Base-by-base conservation (phyloP, 2,329 filamentous ascomycete genomes). In the Nigrograna mackinnonii region DNA sequence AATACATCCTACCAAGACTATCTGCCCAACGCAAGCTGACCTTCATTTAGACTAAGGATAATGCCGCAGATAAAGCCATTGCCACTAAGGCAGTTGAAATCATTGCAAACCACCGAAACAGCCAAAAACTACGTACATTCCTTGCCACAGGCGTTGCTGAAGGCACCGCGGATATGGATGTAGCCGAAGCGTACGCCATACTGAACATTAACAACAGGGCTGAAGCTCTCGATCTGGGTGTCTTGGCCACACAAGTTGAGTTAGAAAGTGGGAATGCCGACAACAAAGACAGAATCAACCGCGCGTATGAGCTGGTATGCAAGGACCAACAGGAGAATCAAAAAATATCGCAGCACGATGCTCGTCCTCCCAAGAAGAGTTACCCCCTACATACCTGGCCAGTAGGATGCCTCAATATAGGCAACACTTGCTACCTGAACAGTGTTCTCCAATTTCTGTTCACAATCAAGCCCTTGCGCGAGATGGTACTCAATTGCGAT, bases 351-450 rank as follows among this genome's bases (percentile, higher is more conserved):
- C 38, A 39, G 19, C 35, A 44, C 18, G 22, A 17, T 28, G 17
- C 16, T 13, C 31, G 31, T 9, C 31, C 11, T 13, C 24, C n/a
- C 24, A n/a, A n/a, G 24, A 49, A 57, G 24, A 45, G 50, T 32
- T 58, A 66, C 41, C 62, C 66, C 56, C 45, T 67, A 70, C 35
- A 75, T 2, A 50, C 80, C 21, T 84, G 89, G 67, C 94, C 94
- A 0, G 88, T 95, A 17, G 94, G 94, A 0, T 78, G 97, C 5
- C 81, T 85, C 50, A 99, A 97, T 56, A 95, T 97, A 43, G 91
- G 94, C 45, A 99, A 99, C 60, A 99, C 95, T 0, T 99, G 94
- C 67, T 99, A 99, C 60, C 78, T 99, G 41, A 99, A 99, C 74
- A 97, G 92, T 69, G 80, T 99, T 36, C 77, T 99, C 7, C 94